Conservation (phyloP, 768 basidiomycete genomes). For the Boletus reticuloceps region DNA sequence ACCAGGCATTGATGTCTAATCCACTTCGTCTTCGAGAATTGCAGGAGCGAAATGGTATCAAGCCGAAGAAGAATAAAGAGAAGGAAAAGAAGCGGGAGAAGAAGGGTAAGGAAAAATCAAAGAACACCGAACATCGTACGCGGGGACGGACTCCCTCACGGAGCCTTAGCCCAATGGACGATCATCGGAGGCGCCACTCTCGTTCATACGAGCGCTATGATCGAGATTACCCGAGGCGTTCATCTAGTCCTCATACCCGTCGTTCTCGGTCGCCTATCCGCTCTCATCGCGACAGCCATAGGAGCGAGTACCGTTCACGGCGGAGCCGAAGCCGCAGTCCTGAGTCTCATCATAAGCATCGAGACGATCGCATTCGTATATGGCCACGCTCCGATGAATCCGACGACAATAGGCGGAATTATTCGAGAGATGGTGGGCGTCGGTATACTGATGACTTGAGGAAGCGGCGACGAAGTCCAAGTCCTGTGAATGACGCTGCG, state of each 20-base stretch:
- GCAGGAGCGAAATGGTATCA: conserved; percentile 79
- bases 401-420: conserved; percentile 37
- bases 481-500: conserved; percentile 25
- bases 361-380: conserved; percentile 29
- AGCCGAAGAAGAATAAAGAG: conserved; percentile 72
- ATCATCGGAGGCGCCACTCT: conserved; percentile 28
- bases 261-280: conserved; percentile 48
- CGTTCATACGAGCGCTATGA: conserved; percentile 30
- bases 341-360: conserved; percentile 14
- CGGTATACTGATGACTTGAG: conserved; percentile 34
- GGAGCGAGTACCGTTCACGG: conserved; percentile 22
- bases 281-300: conserved; percentile 19
- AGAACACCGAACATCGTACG: conserved; percentile 31
- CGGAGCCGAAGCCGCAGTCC: conserved; percentile 32
- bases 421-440: conserved; percentile 25
- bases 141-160: conserved; percentile 31
- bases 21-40: conserved; percentile 80
- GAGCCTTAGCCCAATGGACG: conserved; percentile 29
- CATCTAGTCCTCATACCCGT: conserved; percentile 44
- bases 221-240: conserved; percentile 33
- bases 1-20: conserved; percentile 82
- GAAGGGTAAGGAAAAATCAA: conserved; percentile 27
- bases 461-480: conserved; percentile 39
- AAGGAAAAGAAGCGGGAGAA: conserved; percentile 54
- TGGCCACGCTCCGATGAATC: conserved; percentile 56